Evolutionary conservation across 2,329 filamentous ascomycete species (phyloP).

Genomic region (Cytospora piceae): DNA sequence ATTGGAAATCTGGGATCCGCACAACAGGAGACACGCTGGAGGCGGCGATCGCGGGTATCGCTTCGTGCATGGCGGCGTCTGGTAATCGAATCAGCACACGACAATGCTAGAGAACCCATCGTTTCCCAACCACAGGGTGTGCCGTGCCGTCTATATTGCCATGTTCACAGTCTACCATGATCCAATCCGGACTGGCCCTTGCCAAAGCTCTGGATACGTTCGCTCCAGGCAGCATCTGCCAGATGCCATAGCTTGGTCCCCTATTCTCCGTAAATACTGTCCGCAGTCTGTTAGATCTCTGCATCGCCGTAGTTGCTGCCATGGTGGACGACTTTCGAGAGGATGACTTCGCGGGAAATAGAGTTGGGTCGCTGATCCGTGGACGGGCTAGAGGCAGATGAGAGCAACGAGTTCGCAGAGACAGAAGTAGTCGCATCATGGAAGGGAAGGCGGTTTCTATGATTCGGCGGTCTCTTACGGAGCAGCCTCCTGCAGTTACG

Average conservation of each 20-base stretch:
- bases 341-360: neutral
- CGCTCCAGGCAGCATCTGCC: slow-evolving; percentile 64
- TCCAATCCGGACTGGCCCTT: slow-evolving; percentile 66
- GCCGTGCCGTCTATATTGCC: slow-evolving; percentile 56
- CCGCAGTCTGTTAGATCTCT: slow-evolving; percentile 52
- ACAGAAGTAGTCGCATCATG: neutral
- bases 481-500: neutral
- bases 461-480: too few relatives aligned
- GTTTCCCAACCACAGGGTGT: neutral
- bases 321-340: slow-evolving; percentile 15
- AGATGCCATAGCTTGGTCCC: slow-evolving; percentile 58
- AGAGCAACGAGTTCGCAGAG: neutral
- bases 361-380: neutral
- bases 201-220: slow-evolving; percentile 65
- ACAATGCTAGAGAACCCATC: neutral
- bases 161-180: slow-evolving; percentile 64
- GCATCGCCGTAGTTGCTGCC: slow-evolving; percentile 42
- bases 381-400: neutral
- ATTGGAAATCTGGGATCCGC: slow-evolving; percentile 60
- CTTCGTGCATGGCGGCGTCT: slow-evolving; percentile 62
- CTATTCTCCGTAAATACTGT: slow-evolving; percentile 52
- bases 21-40: slow-evolving; percentile 59
- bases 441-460: neutral
- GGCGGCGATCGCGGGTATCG: slow-evolving; percentile 59
- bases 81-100: neutral